These are phyloP conservation scores for Hypoxylon cercidicola DNA, from an alignment of 495 filamentous ascomycete species.

Conservation along the genomic window DNA sequence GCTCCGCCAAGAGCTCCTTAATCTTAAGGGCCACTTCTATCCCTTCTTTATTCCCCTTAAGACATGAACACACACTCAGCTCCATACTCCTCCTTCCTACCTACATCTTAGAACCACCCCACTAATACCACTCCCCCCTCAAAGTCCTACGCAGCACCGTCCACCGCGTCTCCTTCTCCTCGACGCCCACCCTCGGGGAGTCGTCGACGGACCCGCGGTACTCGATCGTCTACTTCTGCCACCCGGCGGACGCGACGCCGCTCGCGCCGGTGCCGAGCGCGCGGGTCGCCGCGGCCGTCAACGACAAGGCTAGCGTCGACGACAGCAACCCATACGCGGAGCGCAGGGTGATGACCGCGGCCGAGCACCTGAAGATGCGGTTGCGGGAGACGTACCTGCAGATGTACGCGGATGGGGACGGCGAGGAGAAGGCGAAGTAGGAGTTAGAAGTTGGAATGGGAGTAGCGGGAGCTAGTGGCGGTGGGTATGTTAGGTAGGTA, in stretches of 20 bases:
- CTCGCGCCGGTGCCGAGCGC: slow-evolving; percentile 80
- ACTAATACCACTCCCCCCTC: too few relatives aligned
- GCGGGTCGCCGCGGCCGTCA: slow-evolving; percentile 48
- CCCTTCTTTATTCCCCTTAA: too few relatives aligned
- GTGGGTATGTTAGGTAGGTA: too few relatives aligned
- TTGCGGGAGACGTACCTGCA: slow-evolving; percentile 77
- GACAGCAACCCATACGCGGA: slow-evolving; percentile 56
- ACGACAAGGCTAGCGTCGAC: slow-evolving; percentile 49
- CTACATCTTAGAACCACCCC: too few relatives aligned
- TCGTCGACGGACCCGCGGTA: slow-evolving; percentile 66
- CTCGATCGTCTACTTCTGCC: slow-evolving; percentile 91
- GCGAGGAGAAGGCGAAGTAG: slow-evolving; percentile 37
- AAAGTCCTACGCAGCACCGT: slow-evolving; percentile 82
- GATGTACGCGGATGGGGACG: slow-evolving; percentile 44
- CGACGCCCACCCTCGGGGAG: slow-evolving; percentile 61
- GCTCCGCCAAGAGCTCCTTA: too few relatives aligned
- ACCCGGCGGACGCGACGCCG: slow-evolving; percentile 77
- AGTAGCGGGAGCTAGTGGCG: too few relatives aligned
- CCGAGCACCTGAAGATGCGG: slow-evolving; percentile 81
- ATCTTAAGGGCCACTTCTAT: too few relatives aligned
- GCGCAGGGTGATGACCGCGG: slow-evolving; percentile 77
- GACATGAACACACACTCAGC: too few relatives aligned
- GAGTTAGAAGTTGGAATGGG: too few relatives aligned
- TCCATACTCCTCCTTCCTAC: too few relatives aligned
- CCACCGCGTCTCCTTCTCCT: slow-evolving; percentile 86